Evolutionary conservation across 2,329 filamentous ascomycete genomes (phyloP).

Genomic region (Fusarium sp.): DNA sequence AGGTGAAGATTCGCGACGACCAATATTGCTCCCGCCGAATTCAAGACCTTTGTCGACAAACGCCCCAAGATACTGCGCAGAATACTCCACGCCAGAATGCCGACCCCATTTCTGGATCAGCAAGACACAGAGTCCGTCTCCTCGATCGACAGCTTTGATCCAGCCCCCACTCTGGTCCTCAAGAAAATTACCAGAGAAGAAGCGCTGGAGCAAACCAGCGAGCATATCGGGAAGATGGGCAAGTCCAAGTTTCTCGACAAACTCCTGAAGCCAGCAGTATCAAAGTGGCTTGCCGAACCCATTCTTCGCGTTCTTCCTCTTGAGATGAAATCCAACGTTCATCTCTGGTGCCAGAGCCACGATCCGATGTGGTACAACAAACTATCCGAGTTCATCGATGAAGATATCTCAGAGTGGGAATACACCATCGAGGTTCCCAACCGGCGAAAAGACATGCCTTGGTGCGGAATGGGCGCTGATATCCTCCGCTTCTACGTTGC

Average conservation of each 20-base stretch:
- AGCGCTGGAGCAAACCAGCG: neutral
- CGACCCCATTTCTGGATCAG: rapidly evolving
- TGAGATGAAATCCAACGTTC: neutral
- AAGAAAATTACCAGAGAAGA: neutral
- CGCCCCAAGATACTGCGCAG: rapidly evolving
- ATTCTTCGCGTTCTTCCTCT: neutral
- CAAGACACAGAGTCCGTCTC: neutral
- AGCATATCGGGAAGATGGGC: neutral
- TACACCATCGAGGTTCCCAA: neutral
- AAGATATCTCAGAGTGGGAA: neutral
- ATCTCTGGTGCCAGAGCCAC: neutral
- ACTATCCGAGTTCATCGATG: neutral
- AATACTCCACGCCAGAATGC: neutral
- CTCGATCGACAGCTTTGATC: neutral
- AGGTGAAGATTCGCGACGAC: too few species aligned
- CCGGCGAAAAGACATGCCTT: neutral
- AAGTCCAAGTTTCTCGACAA: neutral
- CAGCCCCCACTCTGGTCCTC: neutral
- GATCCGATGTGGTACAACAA: neutral
- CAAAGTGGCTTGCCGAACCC: neutral
- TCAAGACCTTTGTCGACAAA: too few species aligned
- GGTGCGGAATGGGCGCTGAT: neutral
- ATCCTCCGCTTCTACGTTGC: neutral
- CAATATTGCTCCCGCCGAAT: too few species aligned
- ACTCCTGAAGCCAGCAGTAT: neutral